These are phyloP conservation scores for Lumnitzera littorea DNA, from an alignment of 345 rosid species.

Conservation along the genomic window DNA sequence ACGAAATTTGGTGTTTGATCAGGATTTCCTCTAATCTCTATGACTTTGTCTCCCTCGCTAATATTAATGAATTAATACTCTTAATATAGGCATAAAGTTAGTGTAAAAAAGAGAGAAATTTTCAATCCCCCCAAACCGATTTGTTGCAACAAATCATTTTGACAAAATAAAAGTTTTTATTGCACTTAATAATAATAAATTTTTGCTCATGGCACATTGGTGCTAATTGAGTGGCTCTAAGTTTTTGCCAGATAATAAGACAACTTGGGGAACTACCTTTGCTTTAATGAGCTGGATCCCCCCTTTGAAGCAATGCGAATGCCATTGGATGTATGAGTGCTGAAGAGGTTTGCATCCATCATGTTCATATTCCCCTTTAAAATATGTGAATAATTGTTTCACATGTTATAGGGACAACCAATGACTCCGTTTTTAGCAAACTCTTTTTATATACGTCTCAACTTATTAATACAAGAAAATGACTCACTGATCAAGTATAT, in stretches of 20 bases:
- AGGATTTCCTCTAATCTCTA: slow-evolving; percentile 7
- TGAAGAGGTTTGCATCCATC: too few species aligned
- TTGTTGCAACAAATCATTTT: not conserved
- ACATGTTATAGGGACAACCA: too few species aligned
- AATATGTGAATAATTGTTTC: too few species aligned
- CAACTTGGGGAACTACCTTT: slow-evolving; percentile 5
- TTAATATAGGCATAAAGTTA: too few species aligned
- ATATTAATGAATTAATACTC: too few species aligned
- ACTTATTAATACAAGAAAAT: too few species aligned
- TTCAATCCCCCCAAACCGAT: not conserved
- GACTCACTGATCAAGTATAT: too few species aligned
- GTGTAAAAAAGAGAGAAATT: too few species aligned
- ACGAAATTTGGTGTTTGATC: slow-evolving; percentile 9
- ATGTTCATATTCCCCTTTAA: too few species aligned
- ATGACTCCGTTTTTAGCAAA: too few species aligned
- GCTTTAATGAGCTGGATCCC: slow-evolving; percentile 17
- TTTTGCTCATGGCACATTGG: not conserved
- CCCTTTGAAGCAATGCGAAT: slow-evolving; percentile 4
- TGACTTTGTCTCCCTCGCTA: slow-evolving; percentile 15
- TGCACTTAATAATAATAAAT: not conserved
- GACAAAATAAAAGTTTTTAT: not conserved
- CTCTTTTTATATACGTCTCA: too few species aligned
- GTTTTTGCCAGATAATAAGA: slow-evolving; percentile 7
- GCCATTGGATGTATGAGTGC: not conserved
- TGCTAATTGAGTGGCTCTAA: slow-evolving; percentile 12